Evolutionary conservation across 2,329 filamentous ascomycete species (phyloP).

Genomic region (Fusarium cicatricum): DNA sequence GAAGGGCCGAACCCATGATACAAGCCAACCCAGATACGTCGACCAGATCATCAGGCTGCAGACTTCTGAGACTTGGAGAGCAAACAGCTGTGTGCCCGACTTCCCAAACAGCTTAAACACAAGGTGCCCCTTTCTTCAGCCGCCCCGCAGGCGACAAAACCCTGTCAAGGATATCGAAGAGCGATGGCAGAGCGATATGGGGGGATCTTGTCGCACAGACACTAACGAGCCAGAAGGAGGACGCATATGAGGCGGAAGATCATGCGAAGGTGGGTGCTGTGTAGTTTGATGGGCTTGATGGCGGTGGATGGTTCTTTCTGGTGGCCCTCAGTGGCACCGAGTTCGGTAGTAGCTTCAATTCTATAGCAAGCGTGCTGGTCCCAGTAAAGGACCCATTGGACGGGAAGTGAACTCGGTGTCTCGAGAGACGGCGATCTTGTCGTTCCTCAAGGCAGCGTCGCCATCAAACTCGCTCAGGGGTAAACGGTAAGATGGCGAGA

Average conservation of each 20-base stretch:
- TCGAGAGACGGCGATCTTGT: background rate
- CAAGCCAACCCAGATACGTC: background rate
- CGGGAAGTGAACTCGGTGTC: background rate
- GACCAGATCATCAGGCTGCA: background rate
- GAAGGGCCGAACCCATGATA: background rate
- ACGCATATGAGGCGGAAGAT: slow-evolving; percentile 18
- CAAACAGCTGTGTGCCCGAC: background rate
- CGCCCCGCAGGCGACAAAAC: slow-evolving; percentile 6
- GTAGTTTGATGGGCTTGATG: background rate
- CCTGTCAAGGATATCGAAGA: slow-evolving; percentile 9
- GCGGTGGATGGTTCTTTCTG: slow-evolving; percentile 12
- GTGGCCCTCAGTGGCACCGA: slow-evolving; percentile 8
- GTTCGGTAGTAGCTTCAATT: slow-evolving; percentile 3
- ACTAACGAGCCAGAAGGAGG: background rate
- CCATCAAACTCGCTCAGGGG: background rate
- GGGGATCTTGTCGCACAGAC: background rate
- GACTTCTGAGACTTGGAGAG: slow-evolving; percentile 1
- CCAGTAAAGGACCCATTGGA: background rate
- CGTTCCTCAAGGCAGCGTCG: background rate
- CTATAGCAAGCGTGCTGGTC: background rate
- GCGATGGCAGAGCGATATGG: background rate
- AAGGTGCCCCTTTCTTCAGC: slow-evolving; percentile 10
- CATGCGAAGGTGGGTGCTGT: slow-evolving; percentile 1
- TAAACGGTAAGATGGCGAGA: slow-evolving; percentile 22
- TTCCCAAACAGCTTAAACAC: background rate